These are phyloP conservation scores for Chaetomium sp. DNA, from an alignment of 2,329 filamentous ascomycete genomes.

Conservation along the genomic window DNA sequence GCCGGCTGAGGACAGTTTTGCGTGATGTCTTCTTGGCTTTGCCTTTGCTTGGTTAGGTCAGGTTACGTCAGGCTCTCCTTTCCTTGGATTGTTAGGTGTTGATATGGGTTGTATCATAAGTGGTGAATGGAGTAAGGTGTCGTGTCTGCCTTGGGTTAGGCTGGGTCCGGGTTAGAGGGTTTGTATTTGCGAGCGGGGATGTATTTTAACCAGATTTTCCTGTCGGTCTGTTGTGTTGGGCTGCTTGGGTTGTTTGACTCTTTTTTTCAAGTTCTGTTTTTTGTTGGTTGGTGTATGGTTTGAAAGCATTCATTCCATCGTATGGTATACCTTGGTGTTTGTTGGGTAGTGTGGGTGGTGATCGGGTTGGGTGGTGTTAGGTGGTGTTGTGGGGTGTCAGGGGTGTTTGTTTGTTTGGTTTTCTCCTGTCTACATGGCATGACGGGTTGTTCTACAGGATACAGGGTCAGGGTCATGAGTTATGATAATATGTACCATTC, in stretches of 20 bases:
- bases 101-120: neutral
- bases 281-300: neutral
- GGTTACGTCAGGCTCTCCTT: too few relatives aligned
- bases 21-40: conserved; percentile 16
- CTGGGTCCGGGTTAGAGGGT: too few relatives aligned
- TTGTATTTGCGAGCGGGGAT: too few relatives aligned
- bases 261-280: conserved; percentile 1
- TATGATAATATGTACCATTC: neutral
- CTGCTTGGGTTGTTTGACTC: too few relatives aligned
- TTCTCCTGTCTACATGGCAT: conserved; percentile 5
- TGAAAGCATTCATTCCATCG: too few relatives aligned
- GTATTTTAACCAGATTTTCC: neutral
- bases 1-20: conserved; percentile 40
- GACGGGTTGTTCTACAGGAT: neutral
- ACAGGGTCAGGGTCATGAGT: conserved; percentile 5
- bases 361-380: too few relatives aligned
- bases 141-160: too few relatives aligned
- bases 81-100: neutral
- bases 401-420: conserved; percentile 10
- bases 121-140: too few relatives aligned
- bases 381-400: neutral
- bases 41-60: neutral
- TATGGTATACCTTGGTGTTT: too few relatives aligned
- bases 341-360: too few relatives aligned
- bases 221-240: neutral